Evolutionary conservation across 2,329 filamentous ascomycete species (phyloP), one percentile per base, ranked within the genome.

Genomic region (Knoxdaviesia proteae): DNA sequence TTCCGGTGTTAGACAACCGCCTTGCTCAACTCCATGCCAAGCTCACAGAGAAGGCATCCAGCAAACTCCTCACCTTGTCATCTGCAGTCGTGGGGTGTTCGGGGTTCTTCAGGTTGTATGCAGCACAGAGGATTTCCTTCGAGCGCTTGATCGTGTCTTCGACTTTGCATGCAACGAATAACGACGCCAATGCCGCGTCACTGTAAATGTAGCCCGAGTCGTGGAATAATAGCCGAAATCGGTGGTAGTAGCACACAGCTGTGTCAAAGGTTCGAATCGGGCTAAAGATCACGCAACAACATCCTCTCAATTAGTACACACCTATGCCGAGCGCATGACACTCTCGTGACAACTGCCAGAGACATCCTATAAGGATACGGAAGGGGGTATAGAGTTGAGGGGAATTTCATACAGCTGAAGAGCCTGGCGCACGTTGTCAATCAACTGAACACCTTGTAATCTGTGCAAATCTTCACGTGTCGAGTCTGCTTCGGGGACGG

Each of bases 131-230:
- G 47, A 98, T 92, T 48, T 98, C 90, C 45, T 74, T 77, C 4
- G 84, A 93, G 64, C 96, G 96, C 62, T 98, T 98, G 50, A 94
- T 72, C 0, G 90, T 98, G 58, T 98, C 90, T 59, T 98, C 90
- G 39, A 92, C 86, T 63, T 98, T 98, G 67, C 88, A 96, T 3
- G 87, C 87, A 3, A 87, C 82, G 54, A 96, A 88, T 6, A 98
- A 65, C 30, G 84, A 80, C 1, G 90, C 84, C 6, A 90, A 74
- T 0, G 88, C 84, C 2, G 84, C 87, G 56, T 96, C 88, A 58
- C 84, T 61, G 49, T 77, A 86, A 56, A 81, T 82, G 59, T 93
- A 94, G 53, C 93, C 86, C 49, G 67, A 75, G 50, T 87, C 84
- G n/a, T 77, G 71, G 53, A 93, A 86, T 39, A 80, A 74, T 42